Evolutionary conservation across 495 filamentous ascomycete species (phyloP).

Genomic region (Penicillium fimorum): DNA sequence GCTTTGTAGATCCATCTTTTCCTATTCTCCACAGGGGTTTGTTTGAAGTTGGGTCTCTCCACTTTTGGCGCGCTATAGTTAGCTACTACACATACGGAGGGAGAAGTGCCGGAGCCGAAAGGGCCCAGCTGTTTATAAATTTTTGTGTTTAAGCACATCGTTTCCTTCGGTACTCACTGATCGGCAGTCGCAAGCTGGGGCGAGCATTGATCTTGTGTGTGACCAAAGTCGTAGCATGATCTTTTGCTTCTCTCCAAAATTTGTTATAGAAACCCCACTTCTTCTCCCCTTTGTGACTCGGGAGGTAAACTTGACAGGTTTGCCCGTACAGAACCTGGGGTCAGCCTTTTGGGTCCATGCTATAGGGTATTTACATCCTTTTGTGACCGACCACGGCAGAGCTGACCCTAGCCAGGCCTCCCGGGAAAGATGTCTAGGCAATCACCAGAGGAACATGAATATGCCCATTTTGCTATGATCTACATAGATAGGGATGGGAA

Average conservation of each 20-base stretch:
- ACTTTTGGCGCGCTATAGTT: not conserved
- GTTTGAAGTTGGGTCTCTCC: not conserved
- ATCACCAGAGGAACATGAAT: slow-evolving; percentile 23
- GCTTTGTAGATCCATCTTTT: slow-evolving; percentile 7
- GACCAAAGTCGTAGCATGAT: not conserved
- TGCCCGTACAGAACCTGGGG: not conserved
- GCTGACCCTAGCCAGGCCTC: slow-evolving; percentile 17
- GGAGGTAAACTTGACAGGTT: not conserved
- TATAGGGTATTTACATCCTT: slow-evolving; percentile 15
- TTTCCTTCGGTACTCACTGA: not conserved
- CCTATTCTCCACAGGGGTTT: not conserved
- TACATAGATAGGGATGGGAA: slow-evolving; percentile 40
- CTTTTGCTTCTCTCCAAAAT: not conserved
- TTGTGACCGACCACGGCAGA: not conserved
- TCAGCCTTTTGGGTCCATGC: not conserved
- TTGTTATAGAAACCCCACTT: not conserved
- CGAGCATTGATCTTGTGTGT: not conserved
- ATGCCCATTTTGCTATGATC: slow-evolving; percentile 40
- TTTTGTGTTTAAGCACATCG: not conserved
- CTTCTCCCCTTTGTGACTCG: no score
- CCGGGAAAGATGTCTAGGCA: slow-evolving; percentile 29
- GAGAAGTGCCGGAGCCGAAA: slow-evolving; percentile 4
- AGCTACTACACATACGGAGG: not conserved
- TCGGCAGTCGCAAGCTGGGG: not conserved
- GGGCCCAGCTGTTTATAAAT: slow-evolving; percentile 4